A percentile compares a stretch with the other conserved stretches of the same genome.
Conservation (phyloP, 1,139 yeast species). For the Yamadazyma atlantica region DNA sequence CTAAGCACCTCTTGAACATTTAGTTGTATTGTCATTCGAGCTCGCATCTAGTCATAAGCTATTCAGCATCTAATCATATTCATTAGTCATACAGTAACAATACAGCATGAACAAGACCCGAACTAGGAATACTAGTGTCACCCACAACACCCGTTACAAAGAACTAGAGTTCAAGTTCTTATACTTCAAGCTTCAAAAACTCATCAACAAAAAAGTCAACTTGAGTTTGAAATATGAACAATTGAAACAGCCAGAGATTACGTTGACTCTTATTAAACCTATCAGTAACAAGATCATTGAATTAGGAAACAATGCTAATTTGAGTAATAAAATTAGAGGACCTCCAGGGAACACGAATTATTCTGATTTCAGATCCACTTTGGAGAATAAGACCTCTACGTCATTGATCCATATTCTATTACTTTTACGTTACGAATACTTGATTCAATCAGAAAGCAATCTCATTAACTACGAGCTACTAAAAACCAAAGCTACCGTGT, state of each 20-base stretch:
- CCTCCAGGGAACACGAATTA: conserved; percentile 3
- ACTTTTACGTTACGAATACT: conserved; percentile 41
- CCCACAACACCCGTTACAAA: conserved; percentile 9
- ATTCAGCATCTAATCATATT: too few species aligned
- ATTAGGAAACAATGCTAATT: conserved; percentile 17
- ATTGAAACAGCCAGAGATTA: conserved; percentile 53
- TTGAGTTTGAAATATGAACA: conserved; percentile 56
- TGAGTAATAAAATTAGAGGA: conserved; percentile 12
- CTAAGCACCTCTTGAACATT: too few species aligned
- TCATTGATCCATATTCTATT: conserved; percentile 34
- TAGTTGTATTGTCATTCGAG: too few species aligned
- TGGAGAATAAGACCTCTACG: conserved; percentile 21
- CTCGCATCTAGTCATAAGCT: too few species aligned
- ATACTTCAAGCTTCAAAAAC: conserved; percentile 38
- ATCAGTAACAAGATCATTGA: conserved; percentile 35
- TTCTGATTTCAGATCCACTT: conserved; percentile 9
- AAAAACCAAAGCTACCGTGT: conserved; percentile 51
- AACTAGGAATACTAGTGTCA: conserved; percentile 10
- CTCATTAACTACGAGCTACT: conserved; percentile 50
- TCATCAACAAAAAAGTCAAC: conserved; percentile 42
- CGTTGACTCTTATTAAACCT: conserved; percentile 52
- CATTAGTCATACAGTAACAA: too few species aligned
- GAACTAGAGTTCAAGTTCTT: conserved; percentile 38
- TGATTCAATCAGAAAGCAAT: conserved; percentile 49
- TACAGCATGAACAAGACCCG: conserved; percentile 12